Conservation (phyloP, 2,329 filamentous ascomycete genomes). For the Mariannaea sp. region DNA sequence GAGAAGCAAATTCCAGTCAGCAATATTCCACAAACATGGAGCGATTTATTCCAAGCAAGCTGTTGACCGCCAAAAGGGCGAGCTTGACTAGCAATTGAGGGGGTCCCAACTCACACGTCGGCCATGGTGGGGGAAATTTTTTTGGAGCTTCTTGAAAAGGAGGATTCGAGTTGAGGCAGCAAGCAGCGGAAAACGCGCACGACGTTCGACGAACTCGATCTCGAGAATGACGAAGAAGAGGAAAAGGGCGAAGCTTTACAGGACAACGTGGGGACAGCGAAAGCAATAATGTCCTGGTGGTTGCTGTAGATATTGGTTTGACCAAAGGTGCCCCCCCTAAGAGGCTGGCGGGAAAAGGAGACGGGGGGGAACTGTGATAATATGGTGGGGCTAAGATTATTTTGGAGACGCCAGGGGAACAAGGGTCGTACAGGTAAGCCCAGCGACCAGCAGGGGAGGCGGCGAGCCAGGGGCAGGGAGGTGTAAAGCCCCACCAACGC, state of each 20-base stretch:
- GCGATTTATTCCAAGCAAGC: conserved; percentile 3
- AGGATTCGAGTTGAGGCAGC: conserved; percentile 15
- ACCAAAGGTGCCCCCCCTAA: conserved; percentile 29
- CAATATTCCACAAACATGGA: conserved; percentile 2
- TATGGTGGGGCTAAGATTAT: conserved; percentile 51
- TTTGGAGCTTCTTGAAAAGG: conserved; percentile 21
- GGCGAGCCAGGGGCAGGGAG: conserved; percentile 12
- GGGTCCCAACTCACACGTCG: conserved; percentile 45
- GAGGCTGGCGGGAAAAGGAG: conserved; percentile 41
- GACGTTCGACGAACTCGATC: conserved; percentile 27
- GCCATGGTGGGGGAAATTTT: conserved; percentile 45
- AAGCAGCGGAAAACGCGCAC: conserved; percentile 24
- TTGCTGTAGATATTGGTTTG: conserved; percentile 40
- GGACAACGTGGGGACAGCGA: conserved; percentile 30
- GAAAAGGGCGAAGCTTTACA: conserved; percentile 35
- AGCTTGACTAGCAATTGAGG: conserved; percentile 8
- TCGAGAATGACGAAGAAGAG: conserved; percentile 22
- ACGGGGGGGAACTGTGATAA: conserved; percentile 42
- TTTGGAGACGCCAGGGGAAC: conserved; percentile 39
- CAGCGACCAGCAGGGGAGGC: background rate
- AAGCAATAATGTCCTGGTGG: conserved; percentile 34
- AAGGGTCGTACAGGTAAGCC: background rate
- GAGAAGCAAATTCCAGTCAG: conserved; percentile 31
- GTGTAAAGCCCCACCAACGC: conserved; percentile 17
- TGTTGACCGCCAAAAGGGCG: background rate